These are phyloP conservation scores for Penstemon davidsonii DNA, from an alignment of 257 asterid species.

Conservation along the genomic window DNA sequence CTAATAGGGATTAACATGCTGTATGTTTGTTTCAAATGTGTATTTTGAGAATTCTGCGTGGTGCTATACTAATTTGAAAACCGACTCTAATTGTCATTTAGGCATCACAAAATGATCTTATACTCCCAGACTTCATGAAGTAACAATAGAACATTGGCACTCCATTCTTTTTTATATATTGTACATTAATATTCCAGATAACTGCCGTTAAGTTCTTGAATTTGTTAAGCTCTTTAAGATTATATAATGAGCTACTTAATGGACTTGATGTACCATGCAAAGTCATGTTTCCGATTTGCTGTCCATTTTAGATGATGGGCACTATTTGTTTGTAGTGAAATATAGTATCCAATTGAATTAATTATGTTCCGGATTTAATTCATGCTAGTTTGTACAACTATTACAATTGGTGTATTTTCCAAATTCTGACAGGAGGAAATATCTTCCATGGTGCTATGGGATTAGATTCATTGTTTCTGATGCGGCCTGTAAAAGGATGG, in stretches of 20 bases:
- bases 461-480: slow-evolving; percentile 77
- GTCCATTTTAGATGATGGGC: background rate
- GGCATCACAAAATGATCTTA: background rate
- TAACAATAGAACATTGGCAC: background rate
- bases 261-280: background rate
- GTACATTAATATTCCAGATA: background rate
- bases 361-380: background rate
- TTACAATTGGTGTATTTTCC: slow-evolving; percentile 4
- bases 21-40: background rate
- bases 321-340: background rate
- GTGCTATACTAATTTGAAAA: background rate
- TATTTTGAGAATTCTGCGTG: background rate
- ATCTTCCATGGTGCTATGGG: slow-evolving; percentile 97
- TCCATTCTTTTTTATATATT: background rate
- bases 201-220: no score
- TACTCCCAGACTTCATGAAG: background rate
- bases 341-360: background rate
- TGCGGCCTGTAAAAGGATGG: slow-evolving; percentile 98
- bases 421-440: slow-evolving; percentile 73
- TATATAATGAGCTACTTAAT: background rate
- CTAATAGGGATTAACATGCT: slow-evolving; percentile 2
- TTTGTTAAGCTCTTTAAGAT: background rate
- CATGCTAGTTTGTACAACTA: background rate
- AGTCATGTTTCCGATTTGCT: background rate
- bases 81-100: background rate